Conservation (phyloP, 2,329 filamentous ascomycete species). For the Calycina marina region DNA sequence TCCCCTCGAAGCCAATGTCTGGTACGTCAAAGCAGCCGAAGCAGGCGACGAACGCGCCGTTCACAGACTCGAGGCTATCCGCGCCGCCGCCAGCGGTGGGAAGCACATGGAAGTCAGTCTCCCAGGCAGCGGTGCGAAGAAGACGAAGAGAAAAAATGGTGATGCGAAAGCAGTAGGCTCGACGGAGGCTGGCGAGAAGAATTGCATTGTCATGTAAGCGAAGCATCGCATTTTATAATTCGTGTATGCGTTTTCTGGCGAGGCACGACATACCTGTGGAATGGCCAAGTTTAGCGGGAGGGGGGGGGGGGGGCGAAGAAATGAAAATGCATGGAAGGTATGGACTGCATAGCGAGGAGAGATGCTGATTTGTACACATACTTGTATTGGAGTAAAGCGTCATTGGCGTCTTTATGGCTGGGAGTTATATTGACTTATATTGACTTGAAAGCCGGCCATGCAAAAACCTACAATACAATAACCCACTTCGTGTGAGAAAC, state of each 20-base stretch:
- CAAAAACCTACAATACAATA: too few species aligned
- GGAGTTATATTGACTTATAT: too few species aligned
- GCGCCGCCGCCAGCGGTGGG: constrained; percentile 52
- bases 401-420: too few species aligned
- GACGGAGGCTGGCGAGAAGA: constrained; percentile 12
- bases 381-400: too few species aligned
- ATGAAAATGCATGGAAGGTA: too few species aligned
- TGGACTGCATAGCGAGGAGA: too few species aligned
- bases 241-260: not conserved
- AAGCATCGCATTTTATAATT: not conserved
- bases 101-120: constrained; percentile 20
- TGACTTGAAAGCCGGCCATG: too few species aligned
- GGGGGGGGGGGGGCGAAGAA: too few species aligned
- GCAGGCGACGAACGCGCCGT: constrained; percentile 82
- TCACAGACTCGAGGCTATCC: constrained; percentile 73
- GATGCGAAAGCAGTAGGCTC: constrained; percentile 12
- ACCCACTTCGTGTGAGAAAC: too few species aligned
- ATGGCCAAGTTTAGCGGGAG: too few species aligned
- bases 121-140: constrained; percentile 14
- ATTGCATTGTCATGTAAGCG: constrained; percentile 18
- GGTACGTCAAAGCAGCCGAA: constrained; percentile 94
- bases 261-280: too few species aligned
- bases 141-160: constrained; percentile 17
- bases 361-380: too few species aligned
- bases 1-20: constrained; percentile 91